Conservation (phyloP, 352 stramenopile genomes). For the Aphanomyces invadans region DNA sequence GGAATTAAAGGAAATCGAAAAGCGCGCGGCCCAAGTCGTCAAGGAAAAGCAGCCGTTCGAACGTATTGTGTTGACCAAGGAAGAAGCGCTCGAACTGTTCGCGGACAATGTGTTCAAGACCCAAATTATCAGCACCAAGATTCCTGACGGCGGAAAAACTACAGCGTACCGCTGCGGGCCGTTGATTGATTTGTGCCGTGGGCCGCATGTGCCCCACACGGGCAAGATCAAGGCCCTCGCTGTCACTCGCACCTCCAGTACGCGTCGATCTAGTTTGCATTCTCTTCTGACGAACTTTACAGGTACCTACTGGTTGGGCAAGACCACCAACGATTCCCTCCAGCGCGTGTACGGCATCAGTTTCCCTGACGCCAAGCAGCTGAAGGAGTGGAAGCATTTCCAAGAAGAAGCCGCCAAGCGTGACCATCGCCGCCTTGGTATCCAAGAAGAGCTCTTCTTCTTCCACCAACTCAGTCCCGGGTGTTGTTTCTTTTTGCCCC, state of each 20-base stretch:
- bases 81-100: conserved; percentile 98
- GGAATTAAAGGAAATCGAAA: conserved; percentile 87
- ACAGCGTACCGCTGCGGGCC: conserved; percentile 96
- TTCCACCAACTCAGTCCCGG: conserved; percentile 91
- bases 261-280: background rate
- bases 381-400: conserved; percentile 97
- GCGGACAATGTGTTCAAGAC: conserved; percentile 98
- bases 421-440: conserved; percentile 92
- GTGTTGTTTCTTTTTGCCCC: conserved; percentile 94
- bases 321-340: conserved; percentile 95
- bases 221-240: conserved; percentile 95
- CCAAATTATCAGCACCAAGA: conserved; percentile 95
- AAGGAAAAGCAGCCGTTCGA: conserved; percentile 98
- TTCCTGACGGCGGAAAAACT: conserved; percentile 93
- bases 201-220: conserved; percentile 94
- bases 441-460: conserved; percentile 95
- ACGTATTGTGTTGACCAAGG: conserved; percentile 97
- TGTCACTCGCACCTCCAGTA: conserved; percentile 86
- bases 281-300: background rate
- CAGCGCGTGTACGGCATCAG: conserved; percentile 97
- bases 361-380: conserved; percentile 96
- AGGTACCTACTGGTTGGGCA: conserved; percentile 93
- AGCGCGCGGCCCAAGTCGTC: conserved; percentile 86
- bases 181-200: conserved; percentile 97
- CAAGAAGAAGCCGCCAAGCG: conserved; percentile 94